Evolutionary conservation across 768 basidiomycete species (phyloP), one percentile per base, ranked within the genome.

Genomic region (Calocybe indica): DNA sequence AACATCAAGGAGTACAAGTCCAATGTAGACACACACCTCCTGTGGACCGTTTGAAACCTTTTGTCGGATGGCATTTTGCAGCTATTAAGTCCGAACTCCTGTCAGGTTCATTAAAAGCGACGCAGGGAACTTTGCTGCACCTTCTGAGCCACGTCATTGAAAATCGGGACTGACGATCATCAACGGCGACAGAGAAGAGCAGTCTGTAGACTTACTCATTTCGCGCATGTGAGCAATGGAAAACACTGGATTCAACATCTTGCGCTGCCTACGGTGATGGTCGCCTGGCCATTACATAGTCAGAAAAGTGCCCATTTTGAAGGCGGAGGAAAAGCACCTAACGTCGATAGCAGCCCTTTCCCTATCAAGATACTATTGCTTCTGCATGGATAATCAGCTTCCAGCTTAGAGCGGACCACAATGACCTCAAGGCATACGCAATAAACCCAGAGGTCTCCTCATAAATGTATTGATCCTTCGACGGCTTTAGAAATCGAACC

Each of bases 201-300:
- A 30, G 28, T 5, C 5, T 14, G 15, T 31, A 40, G 5, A 12
- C 51, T 32, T 36, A 56, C 56, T 38, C 51, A 60, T 50, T 22
- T 60, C 56, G 5, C 66, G 62, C 60, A 72, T 58, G 40, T 68
- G 65, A 0, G 58, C 56, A 14, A 56, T 59, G 8, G 68, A 68
- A 45, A 72, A 72, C 2, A 66, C 64, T 1, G 69, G 69, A 51
- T 67, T 68, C n/a, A 72, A 44, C 55, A 72, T 57, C 48, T 67
- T 69, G 14, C 68, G 53, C 45, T 70, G 69, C 36, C 42, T 58
- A 31, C 47, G 51, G 41, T 59, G 58, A 13, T 45, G 43, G 37
- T 57, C 54, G 14, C 56, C 54, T 55, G 32, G 29, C 5, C 22
- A 22, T 22, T 22, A 4, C 22, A 22, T 22, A 22, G 22, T 22